A percentile compares a stretch with the other conserved stretches of the same genome.
Conservation (phyloP, 345 rosid species). For the Streptanthus diversifolius region DNA sequence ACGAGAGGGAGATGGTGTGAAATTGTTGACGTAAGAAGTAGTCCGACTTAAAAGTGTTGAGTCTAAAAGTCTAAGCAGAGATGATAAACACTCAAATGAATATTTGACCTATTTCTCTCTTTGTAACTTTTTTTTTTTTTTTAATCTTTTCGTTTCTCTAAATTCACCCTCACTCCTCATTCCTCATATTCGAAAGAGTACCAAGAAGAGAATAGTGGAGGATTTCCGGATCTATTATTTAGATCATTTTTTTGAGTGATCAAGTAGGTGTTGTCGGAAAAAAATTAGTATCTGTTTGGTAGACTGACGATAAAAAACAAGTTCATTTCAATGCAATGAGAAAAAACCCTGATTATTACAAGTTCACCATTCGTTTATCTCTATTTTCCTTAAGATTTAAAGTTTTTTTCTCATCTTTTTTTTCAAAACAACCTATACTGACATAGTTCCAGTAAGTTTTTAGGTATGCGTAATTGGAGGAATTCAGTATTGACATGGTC, state of each 20-base stretch:
- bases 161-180: background rate
- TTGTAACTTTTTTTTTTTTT: background rate
- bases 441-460: background rate
- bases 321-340: background rate
- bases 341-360: background rate
- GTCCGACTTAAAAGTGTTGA: constrained; percentile 23
- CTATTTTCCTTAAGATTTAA: background rate
- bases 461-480: background rate
- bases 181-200: background rate
- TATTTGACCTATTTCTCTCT: constrained; percentile 25
- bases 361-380: background rate
- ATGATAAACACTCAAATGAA: constrained; percentile 32
- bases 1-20: constrained; percentile 7
- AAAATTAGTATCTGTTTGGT: background rate
- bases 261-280: background rate
- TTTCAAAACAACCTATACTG: background rate
- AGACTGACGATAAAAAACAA: constrained; percentile 15
- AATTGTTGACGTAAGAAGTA: constrained; percentile 21
- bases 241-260: background rate
- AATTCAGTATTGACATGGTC: background rate
- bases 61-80: constrained; percentile 25
- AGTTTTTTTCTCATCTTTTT: background rate
- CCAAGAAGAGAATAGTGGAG: background rate
- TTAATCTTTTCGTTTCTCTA: background rate
- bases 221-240: background rate